Evolutionary conservation across 2,329 filamentous ascomycete genomes (phyloP), one percentile per base, ranked within the genome.

Genomic region (Aureobasidium namibiae): DNA sequence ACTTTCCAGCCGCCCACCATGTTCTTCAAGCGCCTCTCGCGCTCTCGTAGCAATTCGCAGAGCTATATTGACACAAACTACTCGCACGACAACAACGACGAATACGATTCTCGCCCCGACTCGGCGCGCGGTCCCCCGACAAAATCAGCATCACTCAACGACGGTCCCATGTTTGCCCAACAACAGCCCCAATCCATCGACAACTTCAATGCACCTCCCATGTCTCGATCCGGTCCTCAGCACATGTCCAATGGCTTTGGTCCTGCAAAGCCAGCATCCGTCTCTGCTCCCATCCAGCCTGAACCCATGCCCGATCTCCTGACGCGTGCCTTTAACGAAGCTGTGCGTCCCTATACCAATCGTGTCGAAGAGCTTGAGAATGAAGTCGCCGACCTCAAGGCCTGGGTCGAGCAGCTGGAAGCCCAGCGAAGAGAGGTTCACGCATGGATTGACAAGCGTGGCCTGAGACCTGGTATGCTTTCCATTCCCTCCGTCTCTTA

Each of bases 361-460:
- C 77, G 79, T 70, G 78, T 80, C 56, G 78, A 80, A 64, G 72
- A 74, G 60, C 69, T 81, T 61, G 78, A 80, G 70, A 72, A 67
- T 61, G 76, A 81, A 71, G 70, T 80, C 50, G 75, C 76, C 56
- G 78, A 81, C 65, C 67, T 80, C 68, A 73, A 75, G 62, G 69
- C 72, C 11, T 80, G 77, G 70, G 71, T 81, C 54, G 76, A 80
- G 67, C 73, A 77, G 67, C 68, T 81, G 62, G 78, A 81, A 69
- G 70, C 74, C 62, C 76, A 80, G 73, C 71, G 78, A 62, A 72
- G 72, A 29, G 78, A 81, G 61, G 75, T 81, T 34, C 77, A 80
- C 67, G 73, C 75, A 50, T 81, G 78, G 78, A 81, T 81, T 59
- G 78, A 81, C 70, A 81, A 81, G 73, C 72, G 78, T 41, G 78